Evolutionary conservation across 768 basidiomycete genomes (phyloP).

Genomic region (Tylopilus plumbeoviolaceoides): DNA sequence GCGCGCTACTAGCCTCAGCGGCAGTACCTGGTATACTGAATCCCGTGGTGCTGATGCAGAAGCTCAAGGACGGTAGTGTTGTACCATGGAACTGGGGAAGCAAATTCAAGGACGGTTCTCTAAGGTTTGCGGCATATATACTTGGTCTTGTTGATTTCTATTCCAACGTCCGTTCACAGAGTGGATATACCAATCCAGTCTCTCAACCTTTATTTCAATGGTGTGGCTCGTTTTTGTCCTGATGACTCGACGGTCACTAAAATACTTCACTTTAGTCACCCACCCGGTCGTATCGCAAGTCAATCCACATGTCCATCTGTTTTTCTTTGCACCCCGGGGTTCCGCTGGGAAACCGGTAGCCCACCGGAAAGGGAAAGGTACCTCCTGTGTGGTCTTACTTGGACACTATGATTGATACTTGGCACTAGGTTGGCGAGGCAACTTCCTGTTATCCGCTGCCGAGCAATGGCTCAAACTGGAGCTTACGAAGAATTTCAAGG

Average conservation of each 20-base stretch:
- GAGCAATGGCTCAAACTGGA: no score
- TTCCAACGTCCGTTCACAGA: constrained; percentile 33
- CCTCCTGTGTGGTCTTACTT: background rate
- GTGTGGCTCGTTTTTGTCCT: constrained; percentile 29
- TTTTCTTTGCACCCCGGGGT: constrained; percentile 90
- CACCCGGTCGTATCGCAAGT: constrained; percentile 94
- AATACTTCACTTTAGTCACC: constrained; percentile 51
- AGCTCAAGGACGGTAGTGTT: constrained; percentile 71
- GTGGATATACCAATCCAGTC: constrained; percentile 95
- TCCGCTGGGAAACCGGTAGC: constrained; percentile 92
- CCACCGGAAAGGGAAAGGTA: constrained; percentile 89
- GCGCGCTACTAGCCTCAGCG: no score
- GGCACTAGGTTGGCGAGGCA: no score
- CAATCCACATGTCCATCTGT: constrained; percentile 87
- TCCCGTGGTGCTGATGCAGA: constrained; percentile 86
- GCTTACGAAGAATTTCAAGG: no score
- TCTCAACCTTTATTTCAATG: constrained; percentile 86
- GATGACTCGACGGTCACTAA: constrained; percentile 3
- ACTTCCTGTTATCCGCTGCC: no score
- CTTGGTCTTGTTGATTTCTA: background rate
- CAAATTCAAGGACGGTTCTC: constrained; percentile 88
- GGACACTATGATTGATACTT: no score
- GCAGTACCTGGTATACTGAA: no score
- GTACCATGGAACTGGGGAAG: constrained; percentile 96
- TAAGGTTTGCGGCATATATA: constrained; percentile 48